Conservation (phyloP, 345 rosid species). For the Sonneratia caseolaris region DNA sequence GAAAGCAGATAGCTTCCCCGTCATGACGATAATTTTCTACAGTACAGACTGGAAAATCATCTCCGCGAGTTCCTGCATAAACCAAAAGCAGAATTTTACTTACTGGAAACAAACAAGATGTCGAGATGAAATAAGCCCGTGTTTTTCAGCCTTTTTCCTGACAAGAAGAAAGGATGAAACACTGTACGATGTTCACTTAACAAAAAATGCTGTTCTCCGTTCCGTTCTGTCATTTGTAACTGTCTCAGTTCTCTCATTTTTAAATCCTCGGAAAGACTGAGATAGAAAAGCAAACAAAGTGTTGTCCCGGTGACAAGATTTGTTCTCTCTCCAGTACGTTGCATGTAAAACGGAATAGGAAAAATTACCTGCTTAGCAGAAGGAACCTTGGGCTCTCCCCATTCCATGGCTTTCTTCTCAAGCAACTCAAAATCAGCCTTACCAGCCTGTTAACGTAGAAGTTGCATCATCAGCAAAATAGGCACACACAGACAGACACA, state of each 20-base stretch:
- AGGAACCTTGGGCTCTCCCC: constrained; percentile 85
- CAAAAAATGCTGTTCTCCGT: too few relatives aligned
- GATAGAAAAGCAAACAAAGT: too few relatives aligned
- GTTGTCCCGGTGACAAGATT: not conserved
- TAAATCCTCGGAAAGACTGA: too few relatives aligned
- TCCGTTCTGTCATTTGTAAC: too few relatives aligned
- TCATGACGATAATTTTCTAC: constrained; percentile 9
- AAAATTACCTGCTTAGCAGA: constrained; percentile 79
- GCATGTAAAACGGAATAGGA: too few relatives aligned
- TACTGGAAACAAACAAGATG: not conserved
- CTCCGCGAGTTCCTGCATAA: constrained; percentile 85
- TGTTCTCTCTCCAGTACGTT: constrained; percentile 1
- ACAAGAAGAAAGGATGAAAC: too few relatives aligned
- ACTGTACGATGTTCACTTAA: not conserved
- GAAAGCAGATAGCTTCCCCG: too few relatives aligned
- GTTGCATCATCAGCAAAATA: not conserved
- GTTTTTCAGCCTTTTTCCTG: too few relatives aligned
- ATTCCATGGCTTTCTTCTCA: constrained; percentile 74
- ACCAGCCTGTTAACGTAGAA: constrained; percentile 41
- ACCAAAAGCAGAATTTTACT: constrained; percentile 3
- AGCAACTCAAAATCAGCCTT: constrained; percentile 76
- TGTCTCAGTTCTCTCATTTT: too few relatives aligned
- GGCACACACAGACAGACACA: not conserved
- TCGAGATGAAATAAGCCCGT: not conserved
- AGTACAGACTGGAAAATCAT: constrained; percentile 75